Conservation (phyloP, 176 grass and related monocot species). For the Echinochloa phyllopogon region DNA sequence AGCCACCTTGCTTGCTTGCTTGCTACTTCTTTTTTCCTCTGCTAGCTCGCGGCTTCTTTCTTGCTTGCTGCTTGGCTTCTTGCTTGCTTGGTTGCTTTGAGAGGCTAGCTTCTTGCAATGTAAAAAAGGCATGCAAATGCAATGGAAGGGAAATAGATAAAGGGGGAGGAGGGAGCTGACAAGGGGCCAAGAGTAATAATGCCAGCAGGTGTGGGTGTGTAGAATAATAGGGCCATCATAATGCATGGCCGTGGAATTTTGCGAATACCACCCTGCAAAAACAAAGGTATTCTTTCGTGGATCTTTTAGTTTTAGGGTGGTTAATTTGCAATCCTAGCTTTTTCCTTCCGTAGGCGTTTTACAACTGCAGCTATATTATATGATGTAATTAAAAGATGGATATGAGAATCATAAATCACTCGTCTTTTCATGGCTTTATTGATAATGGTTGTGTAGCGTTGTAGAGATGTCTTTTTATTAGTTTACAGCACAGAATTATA, state of each 20-base stretch:
- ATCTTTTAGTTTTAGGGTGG: not conserved
- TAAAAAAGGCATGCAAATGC: slow-evolving; percentile 33
- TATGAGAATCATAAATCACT: too few species aligned
- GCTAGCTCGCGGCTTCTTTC: not conserved
- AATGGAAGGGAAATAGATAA: slow-evolving; percentile 40
- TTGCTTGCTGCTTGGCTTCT: not conserved
- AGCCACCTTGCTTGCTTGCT: not conserved
- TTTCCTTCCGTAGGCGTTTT: not conserved
- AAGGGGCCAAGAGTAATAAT: slow-evolving; percentile 49
- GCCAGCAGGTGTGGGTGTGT: slow-evolving; percentile 42
- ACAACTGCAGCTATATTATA: too few species aligned
- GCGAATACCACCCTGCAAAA: not conserved
- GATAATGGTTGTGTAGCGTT: not conserved
- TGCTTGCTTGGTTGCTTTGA: not conserved
- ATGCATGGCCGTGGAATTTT: slow-evolving; percentile 39
- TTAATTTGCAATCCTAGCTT: not conserved
- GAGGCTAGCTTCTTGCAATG: not conserved
- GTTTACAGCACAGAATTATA: not conserved
- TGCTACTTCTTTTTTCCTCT: not conserved
- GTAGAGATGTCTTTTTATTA: not conserved
- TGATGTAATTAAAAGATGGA: too few species aligned
- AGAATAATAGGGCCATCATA: slow-evolving; percentile 55
- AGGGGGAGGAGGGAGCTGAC: not conserved
- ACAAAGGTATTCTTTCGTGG: not conserved
- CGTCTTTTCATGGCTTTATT: too few species aligned